Base-by-base conservation (phyloP, 345 rosid genomes). In the Iberis pinnata region DNA sequence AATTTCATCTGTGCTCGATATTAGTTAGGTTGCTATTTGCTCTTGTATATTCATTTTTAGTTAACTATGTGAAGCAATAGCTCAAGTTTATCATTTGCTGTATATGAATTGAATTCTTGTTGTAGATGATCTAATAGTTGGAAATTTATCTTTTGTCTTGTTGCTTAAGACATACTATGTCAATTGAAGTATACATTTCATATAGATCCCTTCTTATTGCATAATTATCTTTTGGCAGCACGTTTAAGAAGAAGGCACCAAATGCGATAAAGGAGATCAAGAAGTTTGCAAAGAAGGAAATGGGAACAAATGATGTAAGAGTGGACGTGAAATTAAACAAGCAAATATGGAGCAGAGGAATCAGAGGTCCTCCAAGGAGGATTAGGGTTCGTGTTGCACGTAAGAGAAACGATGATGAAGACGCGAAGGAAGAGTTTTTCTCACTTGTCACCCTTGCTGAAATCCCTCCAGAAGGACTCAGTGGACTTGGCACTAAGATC, bases 221-320 rank as follows among this genome's bases (percentile, higher is more conserved):
- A n/a, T n/a, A n/a, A n/a, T n/a, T n/a, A n/a, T 17, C 8, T 44
- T 45, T 22, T 17, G 12, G 42, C 73, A 83, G 95, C 56, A 86
- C 88, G 7, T 83, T 86, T 72, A 86, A 86, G 80, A 83, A 86
- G 92, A 83, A 83, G 76, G 95, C 95, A 18, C 88, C 95, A 10
- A 86, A 80, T 52, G 92, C 92, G 3, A 83, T 86, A 4, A 86
- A 86, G 73, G 95, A 83, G 52, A 77, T 86, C 40, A 80, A 86
- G 70, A 80, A 83, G 74, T 86, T 83, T 58, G 84, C 92, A 0
- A 86, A 86, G 48, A 81, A 83, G 62, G 88, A 82, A 1, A 83
- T 86, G 88, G 74, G 74, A 0, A 81, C 92, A 0, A 70, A 70
- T 18, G 88, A 83, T 47, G 86, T 81, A 0, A 79, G 95, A 13